phyloP scores from a whole-genome alignment of 148 eudicot species.

The Camellia granthamiana region DNA sequence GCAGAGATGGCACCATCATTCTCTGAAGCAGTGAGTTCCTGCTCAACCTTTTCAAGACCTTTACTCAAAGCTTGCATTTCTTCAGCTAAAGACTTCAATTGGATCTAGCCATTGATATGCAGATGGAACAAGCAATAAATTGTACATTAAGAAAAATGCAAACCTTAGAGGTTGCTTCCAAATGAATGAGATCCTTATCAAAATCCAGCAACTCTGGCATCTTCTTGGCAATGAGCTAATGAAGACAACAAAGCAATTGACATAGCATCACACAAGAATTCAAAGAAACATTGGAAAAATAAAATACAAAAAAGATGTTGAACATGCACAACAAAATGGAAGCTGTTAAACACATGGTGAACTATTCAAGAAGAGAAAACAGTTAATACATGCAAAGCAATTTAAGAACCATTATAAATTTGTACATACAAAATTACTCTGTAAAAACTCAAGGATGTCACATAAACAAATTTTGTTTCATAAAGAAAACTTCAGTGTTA shows the following conservation, averaged over 20 bases:
- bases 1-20: conserved; percentile 83
- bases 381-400: background rate
- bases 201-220: no score
- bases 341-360: background rate
- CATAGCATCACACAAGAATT: conserved; percentile 12
- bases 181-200: no score
- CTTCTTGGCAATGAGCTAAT: no score
- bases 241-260: no score
- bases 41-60: conserved; percentile 99
- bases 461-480: background rate
- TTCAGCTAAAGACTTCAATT: conserved; percentile 93
- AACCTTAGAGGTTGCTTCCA: no score
- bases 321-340: background rate
- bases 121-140: conserved; percentile 3
- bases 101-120: conserved; percentile 49
- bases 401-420: background rate
- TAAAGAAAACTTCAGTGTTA: background rate
- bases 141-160: background rate
- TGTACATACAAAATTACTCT: background rate
- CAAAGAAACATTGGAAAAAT: background rate
- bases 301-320: conserved; percentile 3
- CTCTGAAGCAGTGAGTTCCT: conserved; percentile 89
- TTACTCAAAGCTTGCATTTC: conserved; percentile 99
- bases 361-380: background rate
- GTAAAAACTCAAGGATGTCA: background rate